Evolutionary conservation across 176 grass and related monocot genomes (phyloP), one percentile per base, ranked within the genome.

Genomic region (Aegilops bicornis): DNA sequence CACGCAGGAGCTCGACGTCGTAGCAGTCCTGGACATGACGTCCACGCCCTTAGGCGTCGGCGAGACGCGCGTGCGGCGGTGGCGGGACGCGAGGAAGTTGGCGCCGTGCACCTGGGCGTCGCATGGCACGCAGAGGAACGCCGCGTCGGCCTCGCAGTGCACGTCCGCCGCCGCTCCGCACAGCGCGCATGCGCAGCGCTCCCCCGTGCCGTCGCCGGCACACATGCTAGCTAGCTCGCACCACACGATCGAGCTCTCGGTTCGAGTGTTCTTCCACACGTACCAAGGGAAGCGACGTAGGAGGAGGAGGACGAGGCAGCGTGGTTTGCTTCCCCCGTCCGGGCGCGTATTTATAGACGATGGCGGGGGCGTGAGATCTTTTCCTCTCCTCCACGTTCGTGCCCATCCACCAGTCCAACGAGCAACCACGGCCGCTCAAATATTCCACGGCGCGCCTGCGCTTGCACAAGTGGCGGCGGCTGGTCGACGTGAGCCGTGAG

Each of bases 91-190:
- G 35, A 97, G 92, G 76, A 97, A 95, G 83, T 95, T 98, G 25
- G 93, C 96, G 60, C 93, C 93, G 80, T 98, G 96, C 9, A 98
- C 96, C 61, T 83, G 56, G 61, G 88, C 93, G 70, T 98, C 92
- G 87, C 95, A 97, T 0, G 62, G 10, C 47, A 25, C 79, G 87
- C 95, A 95, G 8, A 97, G 83, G 79, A 91, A 89, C 14, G 95
- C 95, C 12, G 82, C 80, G 89, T 95, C 95, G 1, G 92, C 84
- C 60, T 87, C 89, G 91, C 96, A 98, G 86, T 98, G 94, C 58
- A 98, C 91, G 31, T 83, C 79, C 52, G 93, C 93, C 0, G n/a
- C 69, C 56, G 37, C 86, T 14, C 73, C 83, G 79, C 92, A 93
- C 59, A 95, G 89, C 54, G 85, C 92, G 88, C 54, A 58, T 20